Conservation (phyloP, 2,329 filamentous ascomycete genomes). For the Lomentospora prolificans region DNA sequence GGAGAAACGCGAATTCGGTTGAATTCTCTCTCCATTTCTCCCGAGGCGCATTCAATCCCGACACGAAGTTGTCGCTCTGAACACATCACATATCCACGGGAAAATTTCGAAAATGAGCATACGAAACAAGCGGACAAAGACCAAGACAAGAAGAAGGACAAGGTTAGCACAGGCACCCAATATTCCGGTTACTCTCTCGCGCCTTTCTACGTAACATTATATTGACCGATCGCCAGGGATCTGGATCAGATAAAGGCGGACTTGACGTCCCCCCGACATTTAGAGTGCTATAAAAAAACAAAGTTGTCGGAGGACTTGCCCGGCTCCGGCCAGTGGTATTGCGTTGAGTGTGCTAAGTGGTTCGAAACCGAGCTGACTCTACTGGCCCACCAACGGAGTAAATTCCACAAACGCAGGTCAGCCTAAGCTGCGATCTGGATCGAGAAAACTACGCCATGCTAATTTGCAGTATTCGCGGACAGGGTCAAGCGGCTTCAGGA, state of each 20-base stretch:
- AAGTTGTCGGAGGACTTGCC: conserved; percentile 83
- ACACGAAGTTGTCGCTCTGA: no score
- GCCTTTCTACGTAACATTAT: neutral
- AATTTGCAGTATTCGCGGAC: no score
- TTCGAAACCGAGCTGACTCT: conserved; percentile 79
- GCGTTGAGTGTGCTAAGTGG: conserved; percentile 90
- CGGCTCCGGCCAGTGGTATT: conserved; percentile 77
- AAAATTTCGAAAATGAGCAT: conserved; percentile 50
- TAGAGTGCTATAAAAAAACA: conserved; percentile 65
- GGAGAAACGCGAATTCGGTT: no score
- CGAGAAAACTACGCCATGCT: no score
- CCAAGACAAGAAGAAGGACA: conserved; percentile 64
- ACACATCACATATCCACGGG: neutral
- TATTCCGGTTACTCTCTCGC: no score
- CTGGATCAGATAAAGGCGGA: conserved; percentile 88
- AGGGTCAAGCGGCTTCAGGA: conserved; percentile 77
- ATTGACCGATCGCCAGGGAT: conserved; percentile 47
- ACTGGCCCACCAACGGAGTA: conserved; percentile 67
- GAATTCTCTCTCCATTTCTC: no score
- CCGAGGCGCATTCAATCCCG: no score
- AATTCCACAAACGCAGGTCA: conserved; percentile 86
- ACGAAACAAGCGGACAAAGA: conserved; percentile 53
- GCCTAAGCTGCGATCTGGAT: conserved; percentile 15
- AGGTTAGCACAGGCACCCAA: no score
- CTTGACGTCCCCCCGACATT: conserved; percentile 66